A percentile compares a stretch with the other conserved stretches of the same genome.
Conservation (phyloP, 352 stramenopile genomes). For the Globisporangium camurandrum region DNA sequence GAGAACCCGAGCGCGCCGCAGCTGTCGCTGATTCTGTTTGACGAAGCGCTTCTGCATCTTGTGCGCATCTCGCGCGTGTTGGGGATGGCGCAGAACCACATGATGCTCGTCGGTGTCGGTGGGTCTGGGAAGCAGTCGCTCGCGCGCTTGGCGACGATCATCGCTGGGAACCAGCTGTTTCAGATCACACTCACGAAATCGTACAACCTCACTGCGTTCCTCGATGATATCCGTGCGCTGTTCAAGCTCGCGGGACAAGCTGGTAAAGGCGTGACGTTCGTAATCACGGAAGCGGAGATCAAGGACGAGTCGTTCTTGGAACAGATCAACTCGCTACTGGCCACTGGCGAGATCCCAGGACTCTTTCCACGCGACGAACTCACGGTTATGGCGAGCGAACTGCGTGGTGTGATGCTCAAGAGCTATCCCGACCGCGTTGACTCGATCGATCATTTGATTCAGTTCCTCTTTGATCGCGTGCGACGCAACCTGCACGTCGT, state of each 20-base stretch:
- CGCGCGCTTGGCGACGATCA: conserved; percentile 68
- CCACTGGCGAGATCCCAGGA: conserved; percentile 77
- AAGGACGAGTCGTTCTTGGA: conserved; percentile 89
- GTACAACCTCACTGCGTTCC: conserved; percentile 79
- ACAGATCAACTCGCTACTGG: conserved; percentile 83
- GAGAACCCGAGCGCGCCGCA: conserved; percentile 60
- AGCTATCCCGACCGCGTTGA: conserved; percentile 54
- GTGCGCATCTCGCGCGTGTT: conserved; percentile 78
- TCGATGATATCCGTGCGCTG: conserved; percentile 79
- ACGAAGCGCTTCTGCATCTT: conserved; percentile 84
- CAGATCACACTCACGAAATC: conserved; percentile 86
- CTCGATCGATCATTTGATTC: conserved; percentile 74
- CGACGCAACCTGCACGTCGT: conserved; percentile 80
- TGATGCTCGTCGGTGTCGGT: conserved; percentile 89
- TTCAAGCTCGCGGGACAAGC: conserved; percentile 81
- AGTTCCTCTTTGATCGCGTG: conserved; percentile 85
- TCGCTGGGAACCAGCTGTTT: conserved; percentile 70
- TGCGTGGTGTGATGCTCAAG: conserved; percentile 66
- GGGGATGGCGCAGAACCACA: conserved; percentile 75
- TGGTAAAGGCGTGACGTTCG: conserved; percentile 74
- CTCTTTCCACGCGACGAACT: conserved; percentile 88
- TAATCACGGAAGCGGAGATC: conserved; percentile 87
- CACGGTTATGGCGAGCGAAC: conserved; percentile 73
- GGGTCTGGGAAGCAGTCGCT: conserved; percentile 87
- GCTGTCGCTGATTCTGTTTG: conserved; percentile 85